Conservation (phyloP, 2,329 filamentous ascomycete species). For the Aspergillus sp. region DNA sequence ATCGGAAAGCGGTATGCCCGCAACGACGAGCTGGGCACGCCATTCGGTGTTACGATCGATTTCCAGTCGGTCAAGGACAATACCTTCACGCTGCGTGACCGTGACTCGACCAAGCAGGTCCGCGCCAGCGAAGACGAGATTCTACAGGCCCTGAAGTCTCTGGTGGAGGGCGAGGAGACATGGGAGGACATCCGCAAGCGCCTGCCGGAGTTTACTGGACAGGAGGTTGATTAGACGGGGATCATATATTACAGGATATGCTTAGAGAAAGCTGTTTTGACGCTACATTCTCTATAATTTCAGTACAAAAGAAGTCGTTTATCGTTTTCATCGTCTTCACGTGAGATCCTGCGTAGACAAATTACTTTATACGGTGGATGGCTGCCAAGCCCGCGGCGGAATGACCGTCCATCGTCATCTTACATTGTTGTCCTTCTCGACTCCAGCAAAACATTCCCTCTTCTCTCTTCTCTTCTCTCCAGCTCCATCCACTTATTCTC, state of each 20-base stretch:
- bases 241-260: background rate
- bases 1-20: slow-evolving; percentile 94
- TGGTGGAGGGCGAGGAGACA: slow-evolving; percentile 61
- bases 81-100: slow-evolving; percentile 82
- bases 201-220: slow-evolving; percentile 79
- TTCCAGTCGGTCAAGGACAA: slow-evolving; percentile 91
- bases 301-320: too few species aligned
- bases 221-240: slow-evolving; percentile 52
- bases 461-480: slow-evolving; percentile 9
- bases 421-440: slow-evolving; percentile 2
- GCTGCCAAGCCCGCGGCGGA: background rate
- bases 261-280: background rate
- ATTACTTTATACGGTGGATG: background rate
- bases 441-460: slow-evolving; percentile 4
- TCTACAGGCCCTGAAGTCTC: slow-evolving; percentile 65
- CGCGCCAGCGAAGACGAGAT: slow-evolving; percentile 79
- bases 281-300: background rate
- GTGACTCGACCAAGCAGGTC: slow-evolving; percentile 88
- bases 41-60: slow-evolving; percentile 89
- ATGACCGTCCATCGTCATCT: background rate
- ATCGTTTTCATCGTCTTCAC: too few species aligned
- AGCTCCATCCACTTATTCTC: slow-evolving; percentile 2
- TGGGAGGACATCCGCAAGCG: slow-evolving; percentile 72
- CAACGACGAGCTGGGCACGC: slow-evolving; percentile 94
- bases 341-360: background rate